Evolutionary conservation across 345 rosid species (phyloP).

Genomic region (Brassica carinata): DNA sequence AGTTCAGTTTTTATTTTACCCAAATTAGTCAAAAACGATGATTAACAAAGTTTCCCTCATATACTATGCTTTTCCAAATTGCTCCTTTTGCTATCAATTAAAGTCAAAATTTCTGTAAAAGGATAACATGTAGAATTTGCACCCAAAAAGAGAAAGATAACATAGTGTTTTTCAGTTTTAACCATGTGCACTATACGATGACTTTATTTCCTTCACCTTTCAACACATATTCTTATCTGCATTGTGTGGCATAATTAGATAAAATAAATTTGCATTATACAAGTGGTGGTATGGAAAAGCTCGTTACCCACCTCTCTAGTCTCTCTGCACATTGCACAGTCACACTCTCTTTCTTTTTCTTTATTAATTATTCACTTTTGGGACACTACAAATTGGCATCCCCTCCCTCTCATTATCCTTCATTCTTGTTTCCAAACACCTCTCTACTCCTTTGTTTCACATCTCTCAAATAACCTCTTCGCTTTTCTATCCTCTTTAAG

Average conservation of each 20-base stretch:
- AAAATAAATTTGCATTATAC: conserved; percentile 30
- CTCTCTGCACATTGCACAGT: conserved; percentile 37
- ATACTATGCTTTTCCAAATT: conserved; percentile 29
- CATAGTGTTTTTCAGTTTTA: conserved; percentile 6
- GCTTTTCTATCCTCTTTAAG: conserved; percentile 5
- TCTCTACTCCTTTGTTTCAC: conserved; percentile 31
- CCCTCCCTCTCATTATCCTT: conserved; percentile 39
- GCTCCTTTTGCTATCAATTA: conserved; percentile 16
- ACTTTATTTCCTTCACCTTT: background rate
- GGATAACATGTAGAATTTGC: conserved; percentile 7
- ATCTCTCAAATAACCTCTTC: conserved; percentile 14
- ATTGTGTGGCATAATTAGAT: conserved; percentile 17
- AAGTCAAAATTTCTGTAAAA: conserved; percentile 8
- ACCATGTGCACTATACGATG: conserved; percentile 24
- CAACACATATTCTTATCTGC: conserved; percentile 29
- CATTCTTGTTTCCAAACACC: conserved; percentile 41
- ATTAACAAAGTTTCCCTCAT: conserved; percentile 21
- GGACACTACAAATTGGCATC: conserved; percentile 44
- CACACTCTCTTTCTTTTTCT: conserved; percentile 27
- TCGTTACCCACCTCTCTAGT: conserved; percentile 43
- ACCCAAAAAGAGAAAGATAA: background rate
- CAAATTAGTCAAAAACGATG: conserved; percentile 37
- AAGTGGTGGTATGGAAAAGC: conserved; percentile 43
- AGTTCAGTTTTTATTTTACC: conserved; percentile 14
- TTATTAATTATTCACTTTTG: conserved; percentile 35